Evolutionary conservation across 768 basidiomycete species (phyloP).

Genomic region (Naganishia kalamii): DNA sequence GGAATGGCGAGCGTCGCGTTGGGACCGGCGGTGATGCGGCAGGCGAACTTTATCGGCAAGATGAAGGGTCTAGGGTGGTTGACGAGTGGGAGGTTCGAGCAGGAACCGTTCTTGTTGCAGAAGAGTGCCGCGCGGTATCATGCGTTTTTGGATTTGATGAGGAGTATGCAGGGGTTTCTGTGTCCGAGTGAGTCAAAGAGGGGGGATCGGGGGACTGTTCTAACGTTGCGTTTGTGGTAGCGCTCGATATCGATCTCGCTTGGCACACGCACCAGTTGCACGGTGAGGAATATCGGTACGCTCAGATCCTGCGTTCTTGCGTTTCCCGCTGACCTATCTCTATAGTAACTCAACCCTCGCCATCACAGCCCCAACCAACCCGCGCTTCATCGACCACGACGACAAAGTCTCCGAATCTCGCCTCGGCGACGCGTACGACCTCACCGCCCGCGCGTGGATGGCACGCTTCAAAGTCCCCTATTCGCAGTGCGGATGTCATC

Average conservation of each 20-base stretch:
- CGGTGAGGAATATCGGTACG: constrained; percentile 49
- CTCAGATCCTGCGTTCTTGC: no score
- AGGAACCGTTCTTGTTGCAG: constrained; percentile 22
- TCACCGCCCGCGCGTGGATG: constrained; percentile 18
- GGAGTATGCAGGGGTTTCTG: constrained; percentile 25
- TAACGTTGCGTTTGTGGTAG: no score
- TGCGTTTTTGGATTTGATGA: constrained; percentile 31
- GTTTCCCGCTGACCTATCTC: not conserved
- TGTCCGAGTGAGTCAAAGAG: constrained; percentile 22
- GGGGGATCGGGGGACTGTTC: constrained; percentile 48
- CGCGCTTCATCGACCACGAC: constrained; percentile 28
- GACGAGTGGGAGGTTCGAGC: constrained; percentile 16
- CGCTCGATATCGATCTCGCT: constrained; percentile 66
- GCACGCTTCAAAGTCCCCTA: constrained; percentile 24
- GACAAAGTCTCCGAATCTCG: constrained; percentile 23
- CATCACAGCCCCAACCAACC: constrained; percentile 6
- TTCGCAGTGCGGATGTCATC: constrained; percentile 25
- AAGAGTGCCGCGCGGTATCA: constrained; percentile 27
- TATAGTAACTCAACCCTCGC: not conserved
- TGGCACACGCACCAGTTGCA: constrained; percentile 71
- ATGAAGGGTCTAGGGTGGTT: constrained; percentile 34
- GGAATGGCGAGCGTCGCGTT: constrained; percentile 21
- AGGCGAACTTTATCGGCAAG: constrained; percentile 31
- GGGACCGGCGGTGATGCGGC: constrained; percentile 26
- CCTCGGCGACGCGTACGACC: constrained; percentile 22